Base-by-base conservation (phyloP, 495 filamentous ascomycete genomes). In the Aspergillus biplanus region DNA sequence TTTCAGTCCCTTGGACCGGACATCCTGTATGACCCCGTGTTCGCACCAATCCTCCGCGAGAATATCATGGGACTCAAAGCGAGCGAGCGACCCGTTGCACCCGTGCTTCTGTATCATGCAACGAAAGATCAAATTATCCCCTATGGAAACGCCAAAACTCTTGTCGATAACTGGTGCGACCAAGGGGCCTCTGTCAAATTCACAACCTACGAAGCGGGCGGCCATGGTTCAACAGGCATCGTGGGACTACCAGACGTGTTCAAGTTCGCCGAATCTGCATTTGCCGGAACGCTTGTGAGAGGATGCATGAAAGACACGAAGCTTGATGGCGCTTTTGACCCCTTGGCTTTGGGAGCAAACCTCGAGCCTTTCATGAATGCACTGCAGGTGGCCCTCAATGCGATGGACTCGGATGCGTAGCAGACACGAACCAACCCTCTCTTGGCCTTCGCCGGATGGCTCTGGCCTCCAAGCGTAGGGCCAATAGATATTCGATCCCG, bases 61-160 rank as follows among this genome's bases (percentile, higher is more conserved):
- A 74, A 71, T 27, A 66, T 35, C 21, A 64, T 77, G 56, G 74
- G 66, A 11, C 63, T 56, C 6, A 65, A 72, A 7, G 35, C 61
- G 42, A 48, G 53, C 0, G 73, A 77, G 52, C 71, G 68, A 0
- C 73, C 74, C 6, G 71, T 67, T 0, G 73, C 69, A 1, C 75
- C 75, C 4, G 64, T 75, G 7, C 73, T 76, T 46, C 57, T 76
- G 2, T 78, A 78, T 42, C 74, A 78, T 49, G 71, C 69, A 6
- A 62, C 66, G 5, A 50, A 73, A 4, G 75, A 78, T 46, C 71
- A 74, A 46, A 59, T 74, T 52, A 78, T 76, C 31, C 75, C 73
- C 0, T 75, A 74, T 27, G 16, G 47, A 0, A 63, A 74, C n/a
- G 68, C 71, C 2, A 50, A 58, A 1, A 27, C 58, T 0, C 56